Evolutionary conservation across 2,329 filamentous ascomycete genomes (phyloP), one percentile per base, ranked within the genome.

Genomic region (Botrytis fabae): DNA sequence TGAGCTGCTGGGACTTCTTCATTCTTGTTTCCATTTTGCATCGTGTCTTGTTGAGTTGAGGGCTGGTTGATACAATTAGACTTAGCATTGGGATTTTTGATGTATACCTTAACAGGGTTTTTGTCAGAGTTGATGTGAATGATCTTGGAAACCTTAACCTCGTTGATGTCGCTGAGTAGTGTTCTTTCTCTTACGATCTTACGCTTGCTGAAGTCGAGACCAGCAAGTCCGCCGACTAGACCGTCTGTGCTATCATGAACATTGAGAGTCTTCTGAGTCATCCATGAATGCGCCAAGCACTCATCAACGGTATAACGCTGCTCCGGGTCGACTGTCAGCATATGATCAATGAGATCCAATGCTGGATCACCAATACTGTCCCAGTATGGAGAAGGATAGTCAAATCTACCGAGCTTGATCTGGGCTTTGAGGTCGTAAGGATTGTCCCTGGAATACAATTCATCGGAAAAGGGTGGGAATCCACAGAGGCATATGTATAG

Each of bases 381-480:
- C 94, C 94, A 99, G 82, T 98, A 98, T 0, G 96, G 96, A 1
- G 94, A 97, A 0, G 96, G 95, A 80, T 98, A 99, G 82, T 98
- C 93, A 80, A 97, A 99, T 32, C 90, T 88, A 25, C 93, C 96
- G 82, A 89, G 88, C 82, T 92, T 95, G 83, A 97, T 98, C 83
- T 98, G 95, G 78, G 97, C 92, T 2, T 92, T 92, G 62, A 98
- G 86, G 0, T 88, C 93, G 80, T 93, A 98, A 2, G 96, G 96
- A 77, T 95, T 96, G 62, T 97, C 91, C 51, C 83, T 83, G 1
- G 90, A 91, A 83, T 91, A 93, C 0, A 98, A 89, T 83, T 99
- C 96, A 79, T 99, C 96, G 0, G 94, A 97, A 83, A 99, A 99
- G 0, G 96, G 96, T 7, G 95, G 96, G 80, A 98, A 98, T 51